These are phyloP conservation scores for Fusarium sp. DNA, from an alignment of 2,329 filamentous ascomycete species.

Conservation along the genomic window DNA sequence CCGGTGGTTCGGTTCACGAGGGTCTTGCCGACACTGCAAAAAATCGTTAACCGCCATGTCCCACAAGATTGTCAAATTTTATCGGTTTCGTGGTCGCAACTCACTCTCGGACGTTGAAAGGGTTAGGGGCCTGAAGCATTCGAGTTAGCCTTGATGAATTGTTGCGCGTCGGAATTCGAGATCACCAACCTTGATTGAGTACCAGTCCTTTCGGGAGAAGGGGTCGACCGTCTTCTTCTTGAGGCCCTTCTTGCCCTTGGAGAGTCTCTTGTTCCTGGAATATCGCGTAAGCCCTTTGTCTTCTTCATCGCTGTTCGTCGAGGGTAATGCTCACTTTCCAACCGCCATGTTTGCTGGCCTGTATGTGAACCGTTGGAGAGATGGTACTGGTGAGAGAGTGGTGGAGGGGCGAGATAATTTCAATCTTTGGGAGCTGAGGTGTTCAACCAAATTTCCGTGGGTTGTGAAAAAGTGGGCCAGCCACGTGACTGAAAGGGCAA, in stretches of 20 bases:
- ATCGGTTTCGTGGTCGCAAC: conserved; percentile 53
- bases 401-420: conserved; percentile 57
- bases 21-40: conserved; percentile 94
- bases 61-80: conserved; percentile 20
- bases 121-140: conserved; percentile 80
- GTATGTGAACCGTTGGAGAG: conserved; percentile 56
- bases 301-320: conserved; percentile 3
- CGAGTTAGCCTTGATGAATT: conserved; percentile 34
- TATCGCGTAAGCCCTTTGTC: conserved; percentile 40
- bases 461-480: too few species aligned
- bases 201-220: conserved; percentile 99
- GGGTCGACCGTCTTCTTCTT: conserved; percentile 99
- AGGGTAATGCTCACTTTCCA: conserved; percentile 63
- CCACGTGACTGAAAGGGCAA: too few species aligned
- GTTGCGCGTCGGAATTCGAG: background rate
- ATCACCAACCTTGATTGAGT: conserved; percentile 83
- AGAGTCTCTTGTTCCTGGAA: conserved; percentile 98
- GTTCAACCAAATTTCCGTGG: too few species aligned
- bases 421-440: conserved; percentile 50
- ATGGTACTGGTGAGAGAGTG: conserved; percentile 55
- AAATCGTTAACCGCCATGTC: conserved; percentile 32
- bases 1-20: conserved; percentile 99
- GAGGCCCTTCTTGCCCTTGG: conserved; percentile 99
- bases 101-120: conserved; percentile 97
- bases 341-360: conserved; percentile 69